Evolutionary conservation across 768 basidiomycete genomes (phyloP).

Genomic region (Agrocybe chaxingu): DNA sequence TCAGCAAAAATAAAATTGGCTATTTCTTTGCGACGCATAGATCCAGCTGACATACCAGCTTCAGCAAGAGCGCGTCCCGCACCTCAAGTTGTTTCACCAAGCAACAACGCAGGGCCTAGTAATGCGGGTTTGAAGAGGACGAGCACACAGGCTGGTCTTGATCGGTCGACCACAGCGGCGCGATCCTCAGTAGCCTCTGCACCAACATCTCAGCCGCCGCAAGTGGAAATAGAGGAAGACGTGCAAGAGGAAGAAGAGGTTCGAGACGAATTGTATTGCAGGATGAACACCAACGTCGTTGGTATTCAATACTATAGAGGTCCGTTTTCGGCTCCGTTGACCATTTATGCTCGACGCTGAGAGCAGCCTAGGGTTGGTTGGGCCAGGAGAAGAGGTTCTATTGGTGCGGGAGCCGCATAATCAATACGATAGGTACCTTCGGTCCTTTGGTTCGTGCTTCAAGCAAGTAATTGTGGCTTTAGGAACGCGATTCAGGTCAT

Average conservation of each 20-base stretch:
- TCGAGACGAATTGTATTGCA: slow-evolving; percentile 67
- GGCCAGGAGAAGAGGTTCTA: slow-evolving; percentile 71
- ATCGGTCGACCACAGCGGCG: slow-evolving; percentile 1
- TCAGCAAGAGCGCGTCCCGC: slow-evolving; percentile 28
- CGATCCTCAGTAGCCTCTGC: slow-evolving; percentile 1
- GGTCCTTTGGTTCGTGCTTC: not conserved
- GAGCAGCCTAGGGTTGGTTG: slow-evolving; percentile 64
- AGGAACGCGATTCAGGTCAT: slow-evolving; percentile 81
- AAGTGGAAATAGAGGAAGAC: slow-evolving; percentile 42
- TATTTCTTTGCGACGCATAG: slow-evolving; percentile 49
- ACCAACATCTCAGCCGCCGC: slow-evolving; percentile 20
- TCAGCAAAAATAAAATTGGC: slow-evolving; percentile 58
- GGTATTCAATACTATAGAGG: slow-evolving; percentile 84
- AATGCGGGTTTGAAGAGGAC: slow-evolving; percentile 35
- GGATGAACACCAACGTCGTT: slow-evolving; percentile 60
- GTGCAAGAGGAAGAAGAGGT: slow-evolving; percentile 38
- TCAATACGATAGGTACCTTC: slow-evolving; percentile 55
- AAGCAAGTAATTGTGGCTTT: not conserved
- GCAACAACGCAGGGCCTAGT: no score
- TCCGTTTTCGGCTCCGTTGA: slow-evolving; percentile 15
- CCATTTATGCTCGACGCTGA: slow-evolving; percentile 8
- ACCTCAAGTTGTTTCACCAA: no score
- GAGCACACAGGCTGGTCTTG: slow-evolving; percentile 21
- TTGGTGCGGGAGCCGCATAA: slow-evolving; percentile 68
- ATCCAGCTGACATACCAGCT: slow-evolving; percentile 53